Evolutionary conservation across 163 green algal genomes (phyloP).

Genomic region (Scenedesmus sp.): DNA sequence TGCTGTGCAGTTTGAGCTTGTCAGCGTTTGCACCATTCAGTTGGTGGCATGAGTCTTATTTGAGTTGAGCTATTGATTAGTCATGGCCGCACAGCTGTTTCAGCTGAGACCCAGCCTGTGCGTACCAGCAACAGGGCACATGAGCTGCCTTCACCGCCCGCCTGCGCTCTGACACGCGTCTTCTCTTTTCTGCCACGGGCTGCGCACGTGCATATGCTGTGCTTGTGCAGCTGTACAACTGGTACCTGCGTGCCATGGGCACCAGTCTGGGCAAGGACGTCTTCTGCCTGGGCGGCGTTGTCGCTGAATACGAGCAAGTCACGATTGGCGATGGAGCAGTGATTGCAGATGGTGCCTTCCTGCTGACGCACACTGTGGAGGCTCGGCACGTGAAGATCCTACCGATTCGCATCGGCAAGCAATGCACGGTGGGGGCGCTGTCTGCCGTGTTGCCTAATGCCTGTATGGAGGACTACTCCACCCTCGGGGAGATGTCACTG

Average conservation of each 20-base stretch:
- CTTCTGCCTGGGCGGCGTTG: background rate
- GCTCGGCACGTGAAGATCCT: background rate
- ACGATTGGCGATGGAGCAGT: background rate
- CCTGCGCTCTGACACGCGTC: no score
- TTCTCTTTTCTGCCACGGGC: no score
- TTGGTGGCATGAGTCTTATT: no score
- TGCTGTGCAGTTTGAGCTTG: no score
- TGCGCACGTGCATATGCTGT: background rate
- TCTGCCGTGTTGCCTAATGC: background rate
- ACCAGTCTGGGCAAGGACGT: background rate
- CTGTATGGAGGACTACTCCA: background rate
- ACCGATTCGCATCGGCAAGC: background rate
- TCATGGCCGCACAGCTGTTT: no score
- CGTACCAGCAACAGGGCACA: no score
- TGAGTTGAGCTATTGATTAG: no score
- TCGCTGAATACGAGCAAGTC: constrained; percentile 2
- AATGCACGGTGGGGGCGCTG: background rate
- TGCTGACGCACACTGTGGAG: background rate
- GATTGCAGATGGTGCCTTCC: background rate
- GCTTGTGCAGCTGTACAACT: background rate
- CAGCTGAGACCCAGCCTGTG: no score
- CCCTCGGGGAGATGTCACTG: background rate
- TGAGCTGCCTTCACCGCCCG: no score
- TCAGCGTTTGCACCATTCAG: no score
- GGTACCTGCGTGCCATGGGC: background rate